Evolutionary conservation across 2,329 filamentous ascomycete genomes (phyloP), one percentile per base, ranked within the genome.

Genomic region (Apiospora saccharicola): DNA sequence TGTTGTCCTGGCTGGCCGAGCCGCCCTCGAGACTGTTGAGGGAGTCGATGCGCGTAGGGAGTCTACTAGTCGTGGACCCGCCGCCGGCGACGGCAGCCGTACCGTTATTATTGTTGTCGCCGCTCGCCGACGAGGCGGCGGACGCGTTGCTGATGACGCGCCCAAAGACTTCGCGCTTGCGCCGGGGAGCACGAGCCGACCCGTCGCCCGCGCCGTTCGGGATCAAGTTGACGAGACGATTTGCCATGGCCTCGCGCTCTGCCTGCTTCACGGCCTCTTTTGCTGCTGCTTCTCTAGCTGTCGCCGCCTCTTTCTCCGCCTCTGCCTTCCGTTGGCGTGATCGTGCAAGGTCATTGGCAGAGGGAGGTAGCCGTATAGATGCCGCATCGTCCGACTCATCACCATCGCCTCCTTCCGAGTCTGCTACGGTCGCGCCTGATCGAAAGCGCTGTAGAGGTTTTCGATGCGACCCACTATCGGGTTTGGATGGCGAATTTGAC

Each of bases 61-160:
- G 13, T 16, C 49, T 26, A 74, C 47, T 72, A 69, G 34, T 72
- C 64, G 30, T 70, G 71, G 37, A 61, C 70, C 30, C 71, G 49
- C 44, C 71, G 46, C 68, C 44, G 26, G 2, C 26, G 71, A 72
- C 51, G 30, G 13, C 16, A 61, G 69, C 26, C 30, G 57, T 41
- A 41, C 37, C 47, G 47, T 70, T 51, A 68, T 67, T 26, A 70
- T 64, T 16, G n/a, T 69, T 34, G 81, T 75, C 22, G 79, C 81
- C 82, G 71, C 86, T 86, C 64, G 80, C 83, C 70, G 87, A 89
- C 5, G 74, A 75, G 6, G 83, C 82, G 0, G 85, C 85, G 2
- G 89, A 91, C 3, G 84, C 85, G 76, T 90, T 90, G 80, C 88
- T 90, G 41, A 88, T 80, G 3, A 88, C 90, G 14, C 90, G 87